Conservation (phyloP, 2,329 filamentous ascomycete genomes). For the Dendrostoma leiphaemia region DNA sequence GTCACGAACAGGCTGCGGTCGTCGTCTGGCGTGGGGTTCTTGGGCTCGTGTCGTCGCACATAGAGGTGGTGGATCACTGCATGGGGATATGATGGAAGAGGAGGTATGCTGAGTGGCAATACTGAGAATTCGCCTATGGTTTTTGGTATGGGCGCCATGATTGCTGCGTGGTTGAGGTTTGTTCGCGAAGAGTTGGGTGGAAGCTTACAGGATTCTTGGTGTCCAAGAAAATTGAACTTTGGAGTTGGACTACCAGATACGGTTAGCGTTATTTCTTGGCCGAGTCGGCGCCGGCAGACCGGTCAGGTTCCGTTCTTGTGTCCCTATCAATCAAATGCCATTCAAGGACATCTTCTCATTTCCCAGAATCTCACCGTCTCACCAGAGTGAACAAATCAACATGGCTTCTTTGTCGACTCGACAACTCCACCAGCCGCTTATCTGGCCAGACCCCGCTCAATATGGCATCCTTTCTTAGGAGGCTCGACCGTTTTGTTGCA, state of each 20-base stretch:
- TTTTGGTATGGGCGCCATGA: slow-evolving; percentile 36
- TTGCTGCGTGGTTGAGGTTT: not conserved
- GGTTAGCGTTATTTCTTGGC: not conserved
- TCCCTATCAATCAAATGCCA: not conserved
- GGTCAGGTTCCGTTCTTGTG: not conserved
- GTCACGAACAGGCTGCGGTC: slow-evolving; percentile 83
- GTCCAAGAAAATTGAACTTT: slow-evolving; percentile 9
- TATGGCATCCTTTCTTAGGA: no score
- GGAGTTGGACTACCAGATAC: not conserved
- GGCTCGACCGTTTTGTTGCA: no score
- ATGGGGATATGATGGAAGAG: slow-evolving; percentile 59
- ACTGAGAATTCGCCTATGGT: slow-evolving; percentile 63
- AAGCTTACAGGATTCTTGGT: no score
- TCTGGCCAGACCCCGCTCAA: no score
- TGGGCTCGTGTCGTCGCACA: slow-evolving; percentile 78
- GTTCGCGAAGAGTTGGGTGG: slow-evolving; percentile 6
- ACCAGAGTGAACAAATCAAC: no score
- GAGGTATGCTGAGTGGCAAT: slow-evolving; percentile 66
- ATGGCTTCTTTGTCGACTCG: no score
- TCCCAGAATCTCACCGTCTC: no score
- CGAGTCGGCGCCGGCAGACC: slow-evolving; percentile 6
- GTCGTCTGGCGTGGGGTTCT: slow-evolving; percentile 70
- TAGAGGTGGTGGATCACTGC: slow-evolving; percentile 79
- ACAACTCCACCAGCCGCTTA: no score
- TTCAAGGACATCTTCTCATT: not conserved